These are phyloP conservation scores for Penicillium sclerotigenum DNA, from an alignment of 2,329 filamentous ascomycete genomes.

Conservation along the genomic window DNA sequence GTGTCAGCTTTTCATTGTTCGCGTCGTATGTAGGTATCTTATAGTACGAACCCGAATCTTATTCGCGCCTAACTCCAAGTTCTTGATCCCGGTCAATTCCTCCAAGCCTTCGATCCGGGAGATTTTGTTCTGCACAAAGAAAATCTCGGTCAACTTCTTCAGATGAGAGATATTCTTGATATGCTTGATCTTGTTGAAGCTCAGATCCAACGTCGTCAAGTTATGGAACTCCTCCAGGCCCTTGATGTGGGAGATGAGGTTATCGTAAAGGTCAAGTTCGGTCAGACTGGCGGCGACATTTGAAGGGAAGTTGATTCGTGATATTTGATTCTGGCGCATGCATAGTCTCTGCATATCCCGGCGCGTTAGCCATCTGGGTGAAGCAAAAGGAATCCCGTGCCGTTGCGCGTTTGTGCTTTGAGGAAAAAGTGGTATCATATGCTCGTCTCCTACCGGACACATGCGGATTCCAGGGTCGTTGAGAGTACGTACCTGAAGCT, in stretches of 20 bases:
- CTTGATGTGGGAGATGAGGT: conserved; percentile 81
- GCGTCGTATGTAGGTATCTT: neutral
- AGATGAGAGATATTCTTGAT: conserved; percentile 85
- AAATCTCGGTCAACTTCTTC: conserved; percentile 74
- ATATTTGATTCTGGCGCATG: conserved; percentile 87
- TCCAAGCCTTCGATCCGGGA: conserved; percentile 80
- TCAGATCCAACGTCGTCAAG: conserved; percentile 79
- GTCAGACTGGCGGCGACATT: conserved; percentile 63
- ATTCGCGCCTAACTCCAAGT: conserved; percentile 89
- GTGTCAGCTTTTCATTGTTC: conserved; percentile 1
- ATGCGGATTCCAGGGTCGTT: neutral
- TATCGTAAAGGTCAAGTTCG: conserved; percentile 95
- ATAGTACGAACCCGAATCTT: conserved; percentile 61
- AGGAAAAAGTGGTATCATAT: neutral
- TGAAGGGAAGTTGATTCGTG: conserved; percentile 71
- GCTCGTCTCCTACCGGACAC: neutral
- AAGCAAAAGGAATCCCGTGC: neutral
- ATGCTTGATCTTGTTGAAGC: conserved; percentile 99
- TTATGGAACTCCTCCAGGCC: conserved; percentile 74
- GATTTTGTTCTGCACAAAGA: conserved; percentile 94
- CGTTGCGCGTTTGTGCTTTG: neutral
- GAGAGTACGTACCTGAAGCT: conserved; percentile 55
- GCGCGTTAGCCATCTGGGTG: neutral
- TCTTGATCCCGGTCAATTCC: conserved; percentile 68
- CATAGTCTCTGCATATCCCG: conserved; percentile 61